These are phyloP conservation scores for Casuarina cunninghamiana DNA, from an alignment of 306 rosid genomes.

Conservation along the genomic window DNA sequence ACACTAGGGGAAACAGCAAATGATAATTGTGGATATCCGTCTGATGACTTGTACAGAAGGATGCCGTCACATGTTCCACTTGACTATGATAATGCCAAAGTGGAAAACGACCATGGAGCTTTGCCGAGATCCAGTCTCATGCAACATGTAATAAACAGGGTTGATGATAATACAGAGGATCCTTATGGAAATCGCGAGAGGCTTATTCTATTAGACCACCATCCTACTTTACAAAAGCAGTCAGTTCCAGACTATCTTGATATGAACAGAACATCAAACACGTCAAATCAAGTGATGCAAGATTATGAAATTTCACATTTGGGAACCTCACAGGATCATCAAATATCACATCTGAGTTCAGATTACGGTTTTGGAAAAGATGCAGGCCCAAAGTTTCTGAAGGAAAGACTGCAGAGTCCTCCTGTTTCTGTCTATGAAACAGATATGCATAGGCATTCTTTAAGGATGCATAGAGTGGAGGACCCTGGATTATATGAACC, in stretches of 20 bases:
- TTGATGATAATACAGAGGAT: slow-evolving; percentile 42
- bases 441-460: slow-evolving; percentile 43
- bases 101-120: slow-evolving; percentile 51
- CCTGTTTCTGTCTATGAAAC: slow-evolving; percentile 47
- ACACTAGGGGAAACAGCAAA: slow-evolving; percentile 44
- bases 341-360: slow-evolving; percentile 39
- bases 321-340: slow-evolving; percentile 44
- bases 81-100: slow-evolving; percentile 48
- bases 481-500: slow-evolving; percentile 45
- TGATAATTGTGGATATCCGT: slow-evolving; percentile 48
- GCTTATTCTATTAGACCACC: slow-evolving; percentile 40
- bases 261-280: slow-evolving; percentile 46
- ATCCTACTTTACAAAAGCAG: slow-evolving; percentile 39
- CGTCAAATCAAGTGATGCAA: slow-evolving; percentile 49
- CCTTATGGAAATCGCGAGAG: slow-evolving; percentile 44
- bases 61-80: slow-evolving; percentile 47
- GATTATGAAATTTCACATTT: slow-evolving; percentile 47
- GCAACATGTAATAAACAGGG: slow-evolving; percentile 46
- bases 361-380: slow-evolving; percentile 63
- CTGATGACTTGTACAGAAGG: slow-evolving; percentile 56
- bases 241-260: slow-evolving; percentile 50
- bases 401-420: slow-evolving; percentile 55
- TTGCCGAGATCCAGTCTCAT: slow-evolving; percentile 42
- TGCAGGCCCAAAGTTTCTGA: slow-evolving; percentile 46
- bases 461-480: slow-evolving; percentile 48